These are phyloP conservation scores for Rhynchosporium agropyri DNA, from an alignment of 2,329 filamentous ascomycete species.

Conservation along the genomic window DNA sequence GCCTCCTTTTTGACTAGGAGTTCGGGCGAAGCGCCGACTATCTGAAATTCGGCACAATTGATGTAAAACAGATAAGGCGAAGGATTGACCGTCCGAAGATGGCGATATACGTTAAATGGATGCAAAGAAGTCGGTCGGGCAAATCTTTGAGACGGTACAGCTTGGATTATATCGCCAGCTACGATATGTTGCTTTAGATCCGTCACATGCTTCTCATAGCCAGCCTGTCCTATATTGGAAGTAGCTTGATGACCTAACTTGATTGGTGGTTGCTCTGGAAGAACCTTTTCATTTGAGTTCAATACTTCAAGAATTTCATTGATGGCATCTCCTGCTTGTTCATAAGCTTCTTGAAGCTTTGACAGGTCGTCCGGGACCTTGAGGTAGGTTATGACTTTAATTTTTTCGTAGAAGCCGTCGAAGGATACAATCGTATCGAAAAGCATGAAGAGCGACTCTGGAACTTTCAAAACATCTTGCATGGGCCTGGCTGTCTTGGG, in stretches of 20 bases:
- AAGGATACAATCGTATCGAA: slow-evolving; percentile 94
- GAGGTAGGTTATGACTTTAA: slow-evolving; percentile 93
- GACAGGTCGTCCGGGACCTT: slow-evolving; percentile 62
- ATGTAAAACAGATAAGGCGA: slow-evolving; percentile 98
- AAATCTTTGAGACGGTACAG: slow-evolving; percentile 92
- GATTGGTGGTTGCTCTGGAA: slow-evolving; percentile 77
- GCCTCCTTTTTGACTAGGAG: slow-evolving; percentile 88
- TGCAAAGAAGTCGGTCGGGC: slow-evolving; percentile 87
- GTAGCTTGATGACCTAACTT: slow-evolving; percentile 75
- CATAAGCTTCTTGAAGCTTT: slow-evolving; percentile 69
- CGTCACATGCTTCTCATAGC: slow-evolving; percentile 90
- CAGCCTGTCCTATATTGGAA: slow-evolving; percentile 86
- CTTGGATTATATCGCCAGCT: slow-evolving; percentile 94
- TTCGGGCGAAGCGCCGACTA: slow-evolving; percentile 93
- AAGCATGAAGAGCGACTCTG: slow-evolving; percentile 95
- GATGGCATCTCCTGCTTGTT: slow-evolving; percentile 65
- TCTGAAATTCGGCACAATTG: slow-evolving; percentile 88
- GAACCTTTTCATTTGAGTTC: slow-evolving; percentile 71
- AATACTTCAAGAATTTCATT: slow-evolving; percentile 70
- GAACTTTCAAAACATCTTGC: slow-evolving; percentile 85
- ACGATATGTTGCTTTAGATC: slow-evolving; percentile 87
- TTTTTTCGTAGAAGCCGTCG: slow-evolving; percentile 89
- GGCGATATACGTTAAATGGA: slow-evolving; percentile 97
- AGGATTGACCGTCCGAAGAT: slow-evolving; percentile 95
- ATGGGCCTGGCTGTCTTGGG: slow-evolving; percentile 89